phyloP scores from a whole-genome alignment of 495 filamentous ascomycete species.

The Niebla homalea region DNA sequence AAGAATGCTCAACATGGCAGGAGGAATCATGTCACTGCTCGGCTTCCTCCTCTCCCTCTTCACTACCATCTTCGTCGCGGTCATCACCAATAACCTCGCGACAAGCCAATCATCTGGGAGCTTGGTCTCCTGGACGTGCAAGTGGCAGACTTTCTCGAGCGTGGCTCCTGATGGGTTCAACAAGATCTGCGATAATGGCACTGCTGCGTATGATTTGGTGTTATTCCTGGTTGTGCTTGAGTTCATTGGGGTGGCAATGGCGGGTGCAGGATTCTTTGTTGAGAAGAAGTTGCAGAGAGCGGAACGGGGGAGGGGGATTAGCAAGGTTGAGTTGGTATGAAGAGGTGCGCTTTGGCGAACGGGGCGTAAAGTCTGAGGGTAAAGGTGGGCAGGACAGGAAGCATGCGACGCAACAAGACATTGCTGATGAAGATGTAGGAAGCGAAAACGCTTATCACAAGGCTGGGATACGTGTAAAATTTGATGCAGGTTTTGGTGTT shows the following conservation, averaged over 20 bases:
- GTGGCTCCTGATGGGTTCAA: slow-evolving; percentile 27
- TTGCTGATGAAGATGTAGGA: too few relatives aligned
- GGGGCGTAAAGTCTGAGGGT: too few relatives aligned
- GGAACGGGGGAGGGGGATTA: slow-evolving; percentile 14
- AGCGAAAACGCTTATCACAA: too few relatives aligned
- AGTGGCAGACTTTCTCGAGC: slow-evolving; percentile 26
- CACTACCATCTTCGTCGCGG: slow-evolving; percentile 29
- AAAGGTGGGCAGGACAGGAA: too few relatives aligned
- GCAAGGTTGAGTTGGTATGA: slow-evolving; percentile 13
- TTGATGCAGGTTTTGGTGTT: too few relatives aligned
- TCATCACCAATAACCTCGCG: slow-evolving; percentile 28
- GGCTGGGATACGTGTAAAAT: too few relatives aligned
- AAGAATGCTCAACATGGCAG: slow-evolving; percentile 28
- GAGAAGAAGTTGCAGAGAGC: slow-evolving; percentile 26
- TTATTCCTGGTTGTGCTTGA: slow-evolving; percentile 32
- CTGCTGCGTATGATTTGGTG: slow-evolving; percentile 29
- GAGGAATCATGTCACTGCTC: slow-evolving; percentile 21
- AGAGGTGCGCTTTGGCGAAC: background rate
- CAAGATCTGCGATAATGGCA: slow-evolving; percentile 30
- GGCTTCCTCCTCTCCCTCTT: slow-evolving; percentile 31
- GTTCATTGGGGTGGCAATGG: slow-evolving; percentile 28
- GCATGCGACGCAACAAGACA: too few relatives aligned
- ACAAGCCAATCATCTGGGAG: slow-evolving; percentile 29
- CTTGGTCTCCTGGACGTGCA: slow-evolving; percentile 40
- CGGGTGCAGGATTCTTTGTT: slow-evolving; percentile 28